Percentiles rank a stretch among this genome's conserved stretches.
Conservation (phyloP, 352 stramenopile genomes). For the Halophytophthora polymorphica region DNA sequence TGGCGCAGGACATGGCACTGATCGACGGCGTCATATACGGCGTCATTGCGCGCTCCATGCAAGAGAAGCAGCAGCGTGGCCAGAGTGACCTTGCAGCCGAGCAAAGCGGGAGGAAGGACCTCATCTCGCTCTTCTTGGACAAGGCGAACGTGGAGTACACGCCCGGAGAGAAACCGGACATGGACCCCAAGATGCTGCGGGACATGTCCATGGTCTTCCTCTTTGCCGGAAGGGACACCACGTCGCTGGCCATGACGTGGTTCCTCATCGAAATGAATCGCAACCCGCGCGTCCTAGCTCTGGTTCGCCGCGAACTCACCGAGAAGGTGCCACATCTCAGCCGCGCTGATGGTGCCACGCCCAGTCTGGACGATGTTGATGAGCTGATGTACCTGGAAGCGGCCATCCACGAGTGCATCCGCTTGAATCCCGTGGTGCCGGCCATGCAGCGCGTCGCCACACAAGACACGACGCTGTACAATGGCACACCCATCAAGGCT, state of each 20-base stretch:
- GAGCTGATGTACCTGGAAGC: conserved; percentile 42
- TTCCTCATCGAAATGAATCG: conserved; percentile 72
- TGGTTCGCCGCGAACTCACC: conserved; percentile 38
- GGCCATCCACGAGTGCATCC: conserved; percentile 43
- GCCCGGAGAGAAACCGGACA: conserved; percentile 6
- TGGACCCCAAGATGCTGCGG: conserved; percentile 36
- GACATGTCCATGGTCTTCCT: conserved; percentile 81
- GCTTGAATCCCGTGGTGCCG: conserved; percentile 40
- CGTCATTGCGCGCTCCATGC: conserved; percentile 17
- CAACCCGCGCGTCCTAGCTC: conserved; percentile 35
- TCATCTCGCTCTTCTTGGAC: conserved; percentile 44
- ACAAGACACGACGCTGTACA: conserved; percentile 54
- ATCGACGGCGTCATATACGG: conserved; percentile 24
- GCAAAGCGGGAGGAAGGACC: conserved; percentile 18
- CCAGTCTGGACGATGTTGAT: conserved; percentile 32
- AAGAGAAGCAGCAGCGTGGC: conserved; percentile 8
- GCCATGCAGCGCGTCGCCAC: conserved; percentile 33
- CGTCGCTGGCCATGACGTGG: conserved; percentile 68
- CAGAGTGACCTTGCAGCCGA: conserved; percentile 7
- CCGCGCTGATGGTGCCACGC: conserved; percentile 9
- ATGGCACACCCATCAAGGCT: conserved; percentile 58
- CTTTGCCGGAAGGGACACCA: conserved; percentile 75
- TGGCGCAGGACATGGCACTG: conserved; percentile 22
- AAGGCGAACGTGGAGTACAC: conserved; percentile 16
- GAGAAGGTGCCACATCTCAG: conserved; percentile 43